Evolutionary conservation across 1,284 basidiomycete genomes (phyloP), one percentile per base, ranked within the genome.

Genomic region (Golubevia sp.): DNA sequence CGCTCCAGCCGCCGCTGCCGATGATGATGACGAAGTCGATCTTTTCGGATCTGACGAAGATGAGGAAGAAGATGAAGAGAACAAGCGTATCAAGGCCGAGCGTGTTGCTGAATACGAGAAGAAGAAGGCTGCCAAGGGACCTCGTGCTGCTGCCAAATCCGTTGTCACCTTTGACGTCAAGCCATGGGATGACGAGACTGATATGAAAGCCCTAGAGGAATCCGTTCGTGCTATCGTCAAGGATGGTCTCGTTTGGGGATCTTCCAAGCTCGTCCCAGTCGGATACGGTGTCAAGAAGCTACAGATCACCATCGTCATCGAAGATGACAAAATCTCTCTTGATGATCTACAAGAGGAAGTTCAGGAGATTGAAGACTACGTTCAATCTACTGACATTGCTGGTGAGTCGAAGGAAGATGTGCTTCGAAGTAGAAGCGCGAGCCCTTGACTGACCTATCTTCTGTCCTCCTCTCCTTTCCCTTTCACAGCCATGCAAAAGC

Each of bases 231-330:
- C 91, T 27, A 91, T 99, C 80, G 89, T 94, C 85, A 87, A 89
- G 87, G 91, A 93, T 64, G 96, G 97, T 84, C 91, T 99, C 70
- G 89, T 97, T 59, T 99, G 97, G 96, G 94, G 94, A 63, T 68
- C 72, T 57, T 73, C 90, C 87, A 94, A 93, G 86, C 88, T 96
- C 62, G 94, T 98, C 66, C 88, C 96, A 63, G 90, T 99, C 80
- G 97, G 96, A 68, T 97, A 91, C 85, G 95, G 96, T 85, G 91
- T 94, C 86, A 88, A 86, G 85, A 94, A 93, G 87, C 87, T 94
- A 68, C 93, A 97, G 88, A 93, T 98, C 85, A 97, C 90, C 64
- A 86, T 99, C 59, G 97, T 99, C 84, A 89, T 99, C 74, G 96
- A 94, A 91, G 93, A 96, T 71, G 95, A 96, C 80, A 92, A 95